These are phyloP conservation scores for Clausena lansium DNA, from an alignment of 345 rosid species.

Conservation along the genomic window DNA sequence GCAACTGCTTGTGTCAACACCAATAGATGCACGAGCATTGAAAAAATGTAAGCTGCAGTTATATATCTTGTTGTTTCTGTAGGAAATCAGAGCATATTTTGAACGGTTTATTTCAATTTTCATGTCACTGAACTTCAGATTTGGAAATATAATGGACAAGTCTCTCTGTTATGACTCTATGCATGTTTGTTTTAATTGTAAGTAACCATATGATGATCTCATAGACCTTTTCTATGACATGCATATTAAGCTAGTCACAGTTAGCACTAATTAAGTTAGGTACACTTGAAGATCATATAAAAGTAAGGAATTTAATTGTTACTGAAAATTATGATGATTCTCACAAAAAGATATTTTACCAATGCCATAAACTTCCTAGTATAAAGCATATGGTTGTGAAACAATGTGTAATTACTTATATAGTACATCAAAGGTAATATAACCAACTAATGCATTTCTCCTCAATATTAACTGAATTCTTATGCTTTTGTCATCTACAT, in stretches of 20 bases:
- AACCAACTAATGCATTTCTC: too few relatives aligned
- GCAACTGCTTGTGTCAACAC: slow-evolving; percentile 5
- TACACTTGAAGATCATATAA: background rate
- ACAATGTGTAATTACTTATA: background rate
- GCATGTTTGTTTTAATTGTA: background rate
- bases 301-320: background rate
- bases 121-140: background rate
- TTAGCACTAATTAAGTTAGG: background rate
- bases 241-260: background rate
- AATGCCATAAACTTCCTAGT: background rate
- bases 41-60: slow-evolving; percentile 15
- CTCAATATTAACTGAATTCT: too few relatives aligned
- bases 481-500: background rate
- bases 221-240: background rate
- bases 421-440: too few relatives aligned
- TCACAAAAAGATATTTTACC: background rate
- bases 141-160: background rate
- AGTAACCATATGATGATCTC: too few relatives aligned
- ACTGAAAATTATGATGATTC: background rate
- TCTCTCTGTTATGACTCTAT: background rate
- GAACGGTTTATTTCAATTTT: slow-evolving; percentile 8
- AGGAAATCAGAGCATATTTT: slow-evolving; percentile 1
- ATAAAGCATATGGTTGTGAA: background rate
- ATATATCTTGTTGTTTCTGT: background rate
- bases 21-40: slow-evolving; percentile 7